Base-by-base conservation (phyloP, 768 basidiomycete species). In the Mycena filopes region DNA sequence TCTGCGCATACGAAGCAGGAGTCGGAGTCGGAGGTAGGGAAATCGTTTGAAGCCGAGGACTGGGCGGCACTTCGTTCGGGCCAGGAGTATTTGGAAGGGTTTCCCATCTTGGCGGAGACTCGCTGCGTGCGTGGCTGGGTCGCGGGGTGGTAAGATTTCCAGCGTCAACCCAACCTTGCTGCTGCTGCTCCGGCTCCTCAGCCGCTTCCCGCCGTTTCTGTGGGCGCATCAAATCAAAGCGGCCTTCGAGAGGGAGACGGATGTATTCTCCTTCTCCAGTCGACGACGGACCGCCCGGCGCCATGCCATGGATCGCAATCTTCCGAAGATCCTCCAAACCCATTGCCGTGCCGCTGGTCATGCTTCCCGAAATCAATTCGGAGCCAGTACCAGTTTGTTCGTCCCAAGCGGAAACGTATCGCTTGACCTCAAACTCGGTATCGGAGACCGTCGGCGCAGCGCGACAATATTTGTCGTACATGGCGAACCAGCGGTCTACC, bases 401-500 rank as follows among this genome's bases (percentile, higher is more conserved):
- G 67, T 95, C 89, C 96, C 96, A 97, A 15, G 82, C 90, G 20
- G 94, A 86, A 18, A 86, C 78, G 73, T 92, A 95, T 57, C 82
- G 86, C 63, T 85, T 85, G 8, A 90, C 83, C 62, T 88, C 84
- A 74, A 94, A 92, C 18, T 82, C 80, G 42, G 79, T 72, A 53
- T 79, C 75, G 18, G 82, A 78, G 36, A 80, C 71, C 28, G 77
- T 75, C 41, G 81, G 71, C 36, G 86, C 78, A 1, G 91, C 85
- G 55, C 94, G 92, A 75, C 93, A 94, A 76, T 97, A 88, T 48
- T 80, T 87, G 81, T 98, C 96, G 72, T 97, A 99, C 23, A 96
- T 89, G 33, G 85, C 84, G 77, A 87, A 97, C 97, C 97, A 99
- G 43, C 90, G 88, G 75, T 96, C 90, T 31, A 98, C 86, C 33